Conservation (phyloP, 1,139 yeast genomes). For the Candida tetrigidarum region DNA sequence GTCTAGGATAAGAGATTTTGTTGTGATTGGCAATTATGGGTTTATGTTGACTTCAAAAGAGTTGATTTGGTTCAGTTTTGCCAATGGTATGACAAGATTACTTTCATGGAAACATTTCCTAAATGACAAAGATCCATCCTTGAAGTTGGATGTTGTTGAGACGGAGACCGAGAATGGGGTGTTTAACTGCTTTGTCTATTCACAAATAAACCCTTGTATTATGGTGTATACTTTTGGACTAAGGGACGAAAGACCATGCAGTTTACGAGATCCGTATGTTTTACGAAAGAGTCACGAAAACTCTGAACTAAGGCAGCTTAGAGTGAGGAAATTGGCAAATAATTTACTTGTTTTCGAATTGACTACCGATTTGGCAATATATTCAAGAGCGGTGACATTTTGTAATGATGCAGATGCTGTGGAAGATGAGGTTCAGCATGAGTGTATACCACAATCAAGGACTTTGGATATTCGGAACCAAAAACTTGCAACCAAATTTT, state of each 20-base stretch:
- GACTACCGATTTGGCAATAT: conserved; percentile 10
- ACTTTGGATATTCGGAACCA: background rate
- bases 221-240: conserved; percentile 49
- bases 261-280: conserved; percentile 29
- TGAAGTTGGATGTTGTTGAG: conserved; percentile 36
- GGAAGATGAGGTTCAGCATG: too few relatives aligned
- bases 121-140: conserved; percentile 57
- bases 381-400: conserved; percentile 4
- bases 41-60: conserved; percentile 66
- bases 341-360: conserved; percentile 9
- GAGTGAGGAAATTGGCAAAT: background rate
- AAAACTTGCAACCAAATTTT: conserved; percentile 2
- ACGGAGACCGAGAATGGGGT: too few relatives aligned
- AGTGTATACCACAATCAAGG: background rate
- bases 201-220: conserved; percentile 45
- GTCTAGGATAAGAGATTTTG: conserved; percentile 57
- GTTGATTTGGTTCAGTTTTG: conserved; percentile 49
- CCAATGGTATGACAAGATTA: conserved; percentile 35
- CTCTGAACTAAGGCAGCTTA: conserved; percentile 15
- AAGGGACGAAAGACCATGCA: conserved; percentile 37
- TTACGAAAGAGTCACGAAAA: conserved; percentile 16
- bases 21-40: conserved; percentile 26
- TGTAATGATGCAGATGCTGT: background rate
- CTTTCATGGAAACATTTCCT: conserved; percentile 75
- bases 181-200: conserved; percentile 41